Percentiles rank a stretch among this genome's conserved stretches.
Conservation (phyloP, 225 moss, liverwort and hornwort species). For the Bryoerythrophyllum caledonicum region DNA sequence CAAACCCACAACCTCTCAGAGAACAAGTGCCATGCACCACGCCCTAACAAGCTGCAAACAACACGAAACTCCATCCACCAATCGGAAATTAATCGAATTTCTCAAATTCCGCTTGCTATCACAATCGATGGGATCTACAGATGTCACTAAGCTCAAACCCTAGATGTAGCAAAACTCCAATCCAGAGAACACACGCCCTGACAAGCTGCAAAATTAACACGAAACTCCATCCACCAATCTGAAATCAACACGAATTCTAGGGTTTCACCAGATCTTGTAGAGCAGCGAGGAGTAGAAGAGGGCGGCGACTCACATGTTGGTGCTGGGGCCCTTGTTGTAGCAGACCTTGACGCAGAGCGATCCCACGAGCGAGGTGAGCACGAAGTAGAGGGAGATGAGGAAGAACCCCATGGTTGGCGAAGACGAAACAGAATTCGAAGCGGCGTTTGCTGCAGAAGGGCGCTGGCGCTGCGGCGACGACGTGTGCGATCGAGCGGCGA, state of each 20-base stretch:
- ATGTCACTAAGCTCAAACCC: background rate
- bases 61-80: no score
- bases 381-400: conserved; percentile 59
- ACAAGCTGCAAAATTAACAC: background rate
- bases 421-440: background rate
- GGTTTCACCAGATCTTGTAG: conserved; percentile 2
- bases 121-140: background rate
- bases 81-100: no score
- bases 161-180: background rate
- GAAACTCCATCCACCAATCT: background rate
- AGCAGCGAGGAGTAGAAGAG: rapidly evolving
- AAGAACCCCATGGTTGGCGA: conserved; percentile 54
- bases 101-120: no score
- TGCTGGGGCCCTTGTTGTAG: conserved; percentile 68
- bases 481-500: background rate
- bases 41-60: no score
- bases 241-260: background rate
- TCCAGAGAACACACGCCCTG: conserved; percentile 5
- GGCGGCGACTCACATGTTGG: conserved; percentile 77
- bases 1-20: no score
- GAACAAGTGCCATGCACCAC: no score
- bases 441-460: background rate
- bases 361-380: conserved; percentile 59
- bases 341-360: conserved; percentile 48
- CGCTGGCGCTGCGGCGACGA: background rate